Evolutionary conservation across 192 early-diverging fungal species (phyloP).

Genomic region (Pilobolus umbonatus): DNA sequence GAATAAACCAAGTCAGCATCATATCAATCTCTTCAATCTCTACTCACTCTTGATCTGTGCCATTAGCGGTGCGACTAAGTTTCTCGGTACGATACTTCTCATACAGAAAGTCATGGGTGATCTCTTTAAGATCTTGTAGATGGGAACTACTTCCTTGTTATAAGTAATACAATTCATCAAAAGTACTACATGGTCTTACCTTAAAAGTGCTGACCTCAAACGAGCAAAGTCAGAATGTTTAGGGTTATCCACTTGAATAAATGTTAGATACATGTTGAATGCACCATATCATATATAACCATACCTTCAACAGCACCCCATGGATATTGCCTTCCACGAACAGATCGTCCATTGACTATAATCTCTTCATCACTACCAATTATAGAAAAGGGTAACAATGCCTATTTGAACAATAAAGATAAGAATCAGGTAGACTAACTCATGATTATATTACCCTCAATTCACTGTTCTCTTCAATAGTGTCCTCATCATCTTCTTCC

Average conservation of each 20-base stretch:
- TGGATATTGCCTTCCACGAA: constrained; percentile 90
- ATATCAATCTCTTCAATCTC: background rate
- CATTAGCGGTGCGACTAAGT: constrained; percentile 53
- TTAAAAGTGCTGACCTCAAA: constrained; percentile 84
- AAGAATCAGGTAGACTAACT: background rate
- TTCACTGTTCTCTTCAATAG: constrained; percentile 96
- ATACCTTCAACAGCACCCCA: constrained; percentile 91
- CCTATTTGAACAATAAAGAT: constrained; percentile 1
- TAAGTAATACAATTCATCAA: background rate
- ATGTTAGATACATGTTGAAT: background rate
- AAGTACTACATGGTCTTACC: constrained; percentile 42
- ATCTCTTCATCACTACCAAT: constrained; percentile 93
- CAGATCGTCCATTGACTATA: constrained; percentile 77
- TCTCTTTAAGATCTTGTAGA: constrained; percentile 95
- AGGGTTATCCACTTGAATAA: constrained; percentile 76
- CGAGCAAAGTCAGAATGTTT: constrained; percentile 96
- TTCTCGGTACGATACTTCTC: constrained; percentile 93
- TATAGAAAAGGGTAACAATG: constrained; percentile 89
- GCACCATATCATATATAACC: background rate
- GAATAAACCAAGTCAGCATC: background rate
- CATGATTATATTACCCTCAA: constrained; percentile 47
- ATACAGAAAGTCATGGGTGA: constrained; percentile 93
- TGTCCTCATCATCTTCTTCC: constrained; percentile 98
- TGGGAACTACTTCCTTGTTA: constrained; percentile 71
- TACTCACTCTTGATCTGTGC: constrained; percentile 44